phyloP scores from a whole-genome alignment of 371 early-diverging fungal species.

The Haplosporangium sp. region DNA sequence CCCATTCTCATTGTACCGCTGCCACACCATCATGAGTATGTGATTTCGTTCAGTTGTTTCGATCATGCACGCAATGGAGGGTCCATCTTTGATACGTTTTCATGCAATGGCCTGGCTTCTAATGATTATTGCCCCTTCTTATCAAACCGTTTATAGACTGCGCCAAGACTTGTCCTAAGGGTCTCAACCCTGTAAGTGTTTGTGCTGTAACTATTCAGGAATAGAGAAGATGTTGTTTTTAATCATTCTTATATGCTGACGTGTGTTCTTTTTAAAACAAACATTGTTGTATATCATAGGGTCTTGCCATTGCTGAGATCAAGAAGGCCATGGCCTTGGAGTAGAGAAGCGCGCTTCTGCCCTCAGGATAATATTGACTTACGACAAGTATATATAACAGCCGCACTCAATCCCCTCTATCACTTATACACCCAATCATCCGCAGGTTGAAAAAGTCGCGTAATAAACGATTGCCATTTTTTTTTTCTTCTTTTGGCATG shows the following conservation, averaged over 20 bases:
- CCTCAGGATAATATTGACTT: too few species aligned
- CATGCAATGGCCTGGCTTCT: too few species aligned
- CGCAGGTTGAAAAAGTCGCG: slow-evolving; percentile 2
- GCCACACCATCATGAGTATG: slow-evolving; percentile 97
- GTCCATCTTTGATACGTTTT: too few species aligned
- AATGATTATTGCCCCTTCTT: background rate
- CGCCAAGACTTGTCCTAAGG: slow-evolving; percentile 96
- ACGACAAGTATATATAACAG: background rate
- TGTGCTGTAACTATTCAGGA: background rate
- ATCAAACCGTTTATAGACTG: slow-evolving; percentile 68
- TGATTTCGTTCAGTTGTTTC: background rate
- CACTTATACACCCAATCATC: background rate
- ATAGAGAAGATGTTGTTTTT: background rate
- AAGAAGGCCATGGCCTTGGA: slow-evolving; percentile 93
- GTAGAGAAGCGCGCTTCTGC: slow-evolving; percentile 48
- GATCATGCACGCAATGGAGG: too few species aligned
- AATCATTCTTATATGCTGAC: background rate
- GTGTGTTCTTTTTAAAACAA: background rate
- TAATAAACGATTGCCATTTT: slow-evolving; percentile 32
- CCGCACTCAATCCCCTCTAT: background rate
- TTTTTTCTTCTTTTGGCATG: slow-evolving; percentile 2
- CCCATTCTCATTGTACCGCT: slow-evolving; percentile 95
- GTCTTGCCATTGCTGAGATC: slow-evolving; percentile 94
- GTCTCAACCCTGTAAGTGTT: slow-evolving; percentile 82
- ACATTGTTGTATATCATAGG: slow-evolving; percentile 46